phyloP scores from a whole-genome alignment of 345 rosid genomes.

The Odontarrhena argentea region DNA sequence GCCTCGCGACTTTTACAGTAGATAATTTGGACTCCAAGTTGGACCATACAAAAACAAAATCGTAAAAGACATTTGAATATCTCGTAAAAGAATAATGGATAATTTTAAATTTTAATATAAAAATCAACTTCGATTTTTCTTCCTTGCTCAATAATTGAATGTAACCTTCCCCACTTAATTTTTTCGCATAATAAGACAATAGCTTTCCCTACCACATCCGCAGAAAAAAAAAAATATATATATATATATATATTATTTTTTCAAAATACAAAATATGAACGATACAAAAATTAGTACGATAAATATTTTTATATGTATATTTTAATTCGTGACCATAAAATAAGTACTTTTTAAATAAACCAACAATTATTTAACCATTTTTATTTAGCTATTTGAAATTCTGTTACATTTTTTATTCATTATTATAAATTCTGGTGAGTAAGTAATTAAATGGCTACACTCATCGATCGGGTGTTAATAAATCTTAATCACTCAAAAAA shows the following conservation, averaged over 20 bases:
- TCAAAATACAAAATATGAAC: not conserved
- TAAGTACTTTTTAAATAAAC: no score
- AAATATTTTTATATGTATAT: not conserved
- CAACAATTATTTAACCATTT: no score
- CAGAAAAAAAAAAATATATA: slow-evolving; percentile 4
- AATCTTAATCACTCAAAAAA: no score
- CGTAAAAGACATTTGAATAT: slow-evolving; percentile 16
- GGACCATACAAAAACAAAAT: slow-evolving; percentile 17
- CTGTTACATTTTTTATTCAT: not conserved
- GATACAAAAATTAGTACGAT: slow-evolving; percentile 5
- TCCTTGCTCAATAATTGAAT: slow-evolving; percentile 34
- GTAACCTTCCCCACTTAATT: slow-evolving; percentile 41
- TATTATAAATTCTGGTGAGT: slow-evolving; percentile 19
- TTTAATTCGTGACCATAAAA: no score
- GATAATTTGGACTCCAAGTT: slow-evolving; percentile 27
- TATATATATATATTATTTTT: slow-evolving; percentile 23
- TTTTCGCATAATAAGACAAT: slow-evolving; percentile 36
- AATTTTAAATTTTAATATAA: not conserved
- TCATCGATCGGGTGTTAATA: no score
- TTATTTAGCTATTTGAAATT: no score
- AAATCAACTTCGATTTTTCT: slow-evolving; percentile 40
- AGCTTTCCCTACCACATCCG: slow-evolving; percentile 31
- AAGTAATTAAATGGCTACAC: no score
- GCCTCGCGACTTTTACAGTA: slow-evolving; percentile 24
- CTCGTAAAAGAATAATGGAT: slow-evolving; percentile 32